These are phyloP conservation scores for Phaeoacremonium minimum DNA, from an alignment of 2,329 filamentous ascomycete genomes.

Conservation along the genomic window DNA sequence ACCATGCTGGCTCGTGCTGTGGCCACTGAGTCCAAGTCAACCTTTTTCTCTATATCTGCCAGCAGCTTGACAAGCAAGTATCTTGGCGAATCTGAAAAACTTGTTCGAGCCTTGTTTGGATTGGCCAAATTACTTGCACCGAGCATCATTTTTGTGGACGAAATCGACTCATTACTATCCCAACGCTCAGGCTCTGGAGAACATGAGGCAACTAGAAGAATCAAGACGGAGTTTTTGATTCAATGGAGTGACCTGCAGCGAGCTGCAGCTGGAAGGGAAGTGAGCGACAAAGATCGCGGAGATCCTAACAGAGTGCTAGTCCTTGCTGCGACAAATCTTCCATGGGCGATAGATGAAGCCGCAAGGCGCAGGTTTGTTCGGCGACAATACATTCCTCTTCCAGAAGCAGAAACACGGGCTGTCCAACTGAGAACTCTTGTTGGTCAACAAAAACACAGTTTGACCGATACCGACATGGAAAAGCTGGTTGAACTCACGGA, in stretches of 20 bases:
- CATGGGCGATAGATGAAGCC: slow-evolving; percentile 97
- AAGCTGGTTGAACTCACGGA: slow-evolving; percentile 77
- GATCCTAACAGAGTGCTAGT: slow-evolving; percentile 89
- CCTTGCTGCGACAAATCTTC: slow-evolving; percentile 89
- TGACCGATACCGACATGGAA: slow-evolving; percentile 68
- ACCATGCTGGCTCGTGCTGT: slow-evolving; percentile 96
- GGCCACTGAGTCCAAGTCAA: slow-evolving; percentile 88
- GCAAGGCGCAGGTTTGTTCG: slow-evolving; percentile 86
- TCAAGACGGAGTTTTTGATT: slow-evolving; percentile 97
- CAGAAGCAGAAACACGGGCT: slow-evolving; percentile 76
- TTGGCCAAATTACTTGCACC: slow-evolving; percentile 87
- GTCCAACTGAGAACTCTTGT: slow-evolving; percentile 76
- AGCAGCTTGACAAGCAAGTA: slow-evolving; percentile 95
- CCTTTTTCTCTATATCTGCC: slow-evolving; percentile 95
- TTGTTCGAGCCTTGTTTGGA: slow-evolving; percentile 86
- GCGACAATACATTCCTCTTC: slow-evolving; percentile 92
- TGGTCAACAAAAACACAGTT: slow-evolving; percentile 79
- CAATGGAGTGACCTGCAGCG: slow-evolving; percentile 94
- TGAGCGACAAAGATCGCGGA: slow-evolving; percentile 62
- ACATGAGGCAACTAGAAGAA: slow-evolving; percentile 86
- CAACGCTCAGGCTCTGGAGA: slow-evolving; percentile 79
- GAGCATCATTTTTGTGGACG: slow-evolving; percentile 96
- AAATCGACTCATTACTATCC: slow-evolving; percentile 91
- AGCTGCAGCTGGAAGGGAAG: slow-evolving; percentile 81
- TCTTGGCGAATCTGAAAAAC: slow-evolving; percentile 91